Base-by-base conservation (phyloP, 352 stramenopile genomes). In the Phytopythium mirpurense region DNA sequence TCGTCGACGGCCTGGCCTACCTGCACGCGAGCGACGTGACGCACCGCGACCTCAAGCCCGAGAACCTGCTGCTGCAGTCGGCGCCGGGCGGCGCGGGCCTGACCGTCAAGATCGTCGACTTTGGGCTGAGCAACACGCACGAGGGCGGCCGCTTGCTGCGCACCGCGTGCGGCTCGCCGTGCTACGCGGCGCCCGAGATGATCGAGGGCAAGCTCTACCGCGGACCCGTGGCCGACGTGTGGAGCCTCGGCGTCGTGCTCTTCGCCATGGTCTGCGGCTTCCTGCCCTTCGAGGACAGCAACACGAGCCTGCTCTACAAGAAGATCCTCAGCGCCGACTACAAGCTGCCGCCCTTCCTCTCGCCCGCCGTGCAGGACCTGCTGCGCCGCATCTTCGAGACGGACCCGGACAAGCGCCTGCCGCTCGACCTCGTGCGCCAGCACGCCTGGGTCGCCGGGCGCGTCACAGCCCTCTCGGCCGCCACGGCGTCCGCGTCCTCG, bases 111-210 rank as follows among this genome's bases (percentile, higher is more conserved):
- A 95, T 98, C 50, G 88, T 96, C 16, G 91, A 98, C 59, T 98
- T 97, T 78, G 91, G 91, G 2, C 70, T 98, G 3, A 94, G 78
- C 61, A 97, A 97, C 48, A 96, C 76, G 1, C 82, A 96, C 62
- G 90, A 97, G 19, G 65, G 64, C 27, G 74, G 68, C 0, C 65
- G 68, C 9, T 37, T 97, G n/a, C 64, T 98, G 18, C 66, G 73
- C 14, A 98, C 91, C 2, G 88, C 92, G 5, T 98, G 92, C 51
- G 92, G 92, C 7, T 96, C 84, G 4, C 92, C 92, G 2, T 97
- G 88, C 45, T 98, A 98, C 56, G 92, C 91, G 2, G 88, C 88
- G 11, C 92, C 92, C 0, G 92, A 98, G 55, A 96, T 98, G 88
- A 97, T 98, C 43, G 67, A 88, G 35, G 85, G 84, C 8, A 80